Evolutionary conservation across 2,329 filamentous ascomycete species (phyloP).

Genomic region (Aspergillus clavatus): DNA sequence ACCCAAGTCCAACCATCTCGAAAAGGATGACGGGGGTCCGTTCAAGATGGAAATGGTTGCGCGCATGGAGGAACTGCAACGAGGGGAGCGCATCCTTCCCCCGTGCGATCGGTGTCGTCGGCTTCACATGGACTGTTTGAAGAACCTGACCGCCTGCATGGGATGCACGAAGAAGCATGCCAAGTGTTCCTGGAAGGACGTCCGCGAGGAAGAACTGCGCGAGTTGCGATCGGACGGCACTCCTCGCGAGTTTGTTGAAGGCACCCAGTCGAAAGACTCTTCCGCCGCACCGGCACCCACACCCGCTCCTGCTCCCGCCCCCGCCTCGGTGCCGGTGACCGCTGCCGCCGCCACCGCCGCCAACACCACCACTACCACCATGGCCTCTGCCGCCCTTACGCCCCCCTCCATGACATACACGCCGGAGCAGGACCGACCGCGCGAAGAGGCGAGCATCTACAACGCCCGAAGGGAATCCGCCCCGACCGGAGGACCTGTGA

Average conservation of each 20-base stretch:
- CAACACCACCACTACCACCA: background rate
- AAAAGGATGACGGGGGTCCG: conserved; percentile 55
- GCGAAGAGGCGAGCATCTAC: conserved; percentile 1
- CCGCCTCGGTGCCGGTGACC: conserved; percentile 1
- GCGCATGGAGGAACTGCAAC: conserved; percentile 68
- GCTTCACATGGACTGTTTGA: conserved; percentile 74
- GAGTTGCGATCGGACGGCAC: conserved; percentile 20
- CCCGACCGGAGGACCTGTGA: conserved; percentile 18
- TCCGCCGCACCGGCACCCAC: conserved; percentile 4
- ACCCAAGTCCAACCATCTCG: conserved; percentile 41
- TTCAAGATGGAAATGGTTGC: conserved; percentile 64
- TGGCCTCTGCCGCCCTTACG: conserved; percentile 5
- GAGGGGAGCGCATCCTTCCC: conserved; percentile 71
- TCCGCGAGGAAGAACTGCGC: conserved; percentile 65
- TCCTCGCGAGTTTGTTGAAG: conserved; percentile 14
- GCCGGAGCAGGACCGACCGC: conserved; percentile 7
- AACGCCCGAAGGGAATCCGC: conserved; percentile 19
- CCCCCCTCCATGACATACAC: conserved; percentile 5
- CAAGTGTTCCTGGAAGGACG: conserved; percentile 78
- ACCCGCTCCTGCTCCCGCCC: conserved; percentile 4
- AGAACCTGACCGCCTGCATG: conserved; percentile 79
- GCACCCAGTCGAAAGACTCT: conserved; percentile 11
- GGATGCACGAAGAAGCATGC: conserved; percentile 88
- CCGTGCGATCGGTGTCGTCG: conserved; percentile 80
- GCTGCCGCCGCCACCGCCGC: background rate